A percentile compares a stretch with the other conserved stretches of the same genome.
Conservation (phyloP, 2,329 filamentous ascomycete genomes). For the Colletotrichum sp. region DNA sequence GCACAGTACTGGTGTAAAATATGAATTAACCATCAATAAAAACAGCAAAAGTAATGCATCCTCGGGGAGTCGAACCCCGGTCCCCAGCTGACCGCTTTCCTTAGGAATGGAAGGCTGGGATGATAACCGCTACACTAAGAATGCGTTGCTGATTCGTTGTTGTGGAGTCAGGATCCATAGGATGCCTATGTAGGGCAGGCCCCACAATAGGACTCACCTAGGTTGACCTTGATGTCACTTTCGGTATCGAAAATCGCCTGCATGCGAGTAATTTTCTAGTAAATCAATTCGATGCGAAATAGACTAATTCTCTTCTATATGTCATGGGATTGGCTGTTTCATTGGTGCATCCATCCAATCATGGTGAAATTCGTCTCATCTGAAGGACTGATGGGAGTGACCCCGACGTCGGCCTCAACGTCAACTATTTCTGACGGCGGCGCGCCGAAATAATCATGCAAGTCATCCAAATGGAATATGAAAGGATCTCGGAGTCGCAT, state of each 20-base stretch:
- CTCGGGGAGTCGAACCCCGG: background rate
- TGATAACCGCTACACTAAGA: background rate
- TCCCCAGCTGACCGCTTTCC: rapidly evolving
- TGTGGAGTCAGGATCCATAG: background rate
- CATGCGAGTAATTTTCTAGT: background rate
- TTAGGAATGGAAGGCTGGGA: background rate
- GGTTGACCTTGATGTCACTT: background rate
- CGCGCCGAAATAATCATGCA: background rate
- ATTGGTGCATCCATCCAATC: background rate
- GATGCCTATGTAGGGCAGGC: rapidly evolving
- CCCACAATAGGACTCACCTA: rapidly evolving
- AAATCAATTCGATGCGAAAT: rapidly evolving
- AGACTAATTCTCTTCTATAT: background rate
- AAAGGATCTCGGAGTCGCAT: background rate
- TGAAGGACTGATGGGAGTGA: background rate
- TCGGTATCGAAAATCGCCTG: background rate
- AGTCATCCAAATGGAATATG: rapidly evolving
- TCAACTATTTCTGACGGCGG: rapidly evolving
- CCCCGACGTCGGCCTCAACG: background rate
- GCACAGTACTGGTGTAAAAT: no score
- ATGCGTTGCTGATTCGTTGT: background rate
- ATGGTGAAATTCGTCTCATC: background rate
- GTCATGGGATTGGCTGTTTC: rapidly evolving
- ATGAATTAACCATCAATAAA: background rate
- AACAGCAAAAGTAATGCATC: background rate